Evolutionary conservation across 495 filamentous ascomycete species (phyloP), one percentile per base, ranked within the genome.

Genomic region (Neurospora tetraspora): DNA sequence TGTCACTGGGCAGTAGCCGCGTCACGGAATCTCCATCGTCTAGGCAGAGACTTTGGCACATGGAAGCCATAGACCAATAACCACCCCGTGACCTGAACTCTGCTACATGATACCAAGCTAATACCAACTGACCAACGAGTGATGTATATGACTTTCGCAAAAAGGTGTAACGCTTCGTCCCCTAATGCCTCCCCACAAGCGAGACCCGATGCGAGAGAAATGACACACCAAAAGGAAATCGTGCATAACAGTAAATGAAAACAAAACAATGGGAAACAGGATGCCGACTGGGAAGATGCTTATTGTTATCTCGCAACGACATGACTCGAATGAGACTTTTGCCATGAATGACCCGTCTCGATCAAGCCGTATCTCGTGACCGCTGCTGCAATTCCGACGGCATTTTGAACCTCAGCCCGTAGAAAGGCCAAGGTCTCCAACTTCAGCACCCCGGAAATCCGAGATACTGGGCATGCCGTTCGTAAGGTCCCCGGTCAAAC

Each of bases 181-280:
- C 79, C 77, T 77, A 73, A 75, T 78, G 72, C 82, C 78, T 83
- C 82, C 81, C 81, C 81, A 81, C 81, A 80, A 82, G 82, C 79
- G 79, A 76, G 76, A 73, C 73, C 77, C 72, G 79, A 76, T 81
- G 78, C 79, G 77, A 77, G 75, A 74, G 74, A 74, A 74, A 73
- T 74, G 75, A 75, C 74, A 73, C 74, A 69, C 69, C 39, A 72
- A 42, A 73, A 68, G 38, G 69, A 76, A 74, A 72, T 61, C 12
- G 77, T 76, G 23, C 71, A 75, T 75, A 76, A 75, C 42, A 42
- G 43, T 59, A 74, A 72, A 77, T 65, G 70, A 76, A 77, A 75
- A 74, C 73, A 74, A 43, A 73, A 73, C 71, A 69, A 77, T 42
- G n/a, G 40, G 68, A 74, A 73, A 34, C 68, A 69, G 37, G 69